Evolutionary conservation across 1,284 basidiomycete genomes (phyloP), one percentile per base, ranked within the genome.

Genomic region (Boletus hoseneyae): DNA sequence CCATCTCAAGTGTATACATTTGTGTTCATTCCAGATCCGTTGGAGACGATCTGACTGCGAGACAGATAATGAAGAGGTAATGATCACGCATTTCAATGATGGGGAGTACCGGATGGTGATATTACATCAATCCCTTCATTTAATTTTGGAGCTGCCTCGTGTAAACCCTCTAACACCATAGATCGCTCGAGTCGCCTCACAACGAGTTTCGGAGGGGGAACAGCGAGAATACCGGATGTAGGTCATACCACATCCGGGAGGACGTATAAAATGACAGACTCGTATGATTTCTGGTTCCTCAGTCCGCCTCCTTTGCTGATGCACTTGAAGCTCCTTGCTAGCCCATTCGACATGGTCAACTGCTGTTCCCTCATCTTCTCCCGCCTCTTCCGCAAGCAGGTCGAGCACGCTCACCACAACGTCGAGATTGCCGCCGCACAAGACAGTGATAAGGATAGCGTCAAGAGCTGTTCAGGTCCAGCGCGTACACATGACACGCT

Each of bases 391-490:
- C 30, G 48, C 43, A 57, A 55, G 33, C 63, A 52, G 43, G 38
- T 64, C 25, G 63, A 55, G 18, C 47, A 47, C 45, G 45, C 61
- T 33, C 52, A 47, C 16, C 57, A 50, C 30, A 49, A 44, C 42
- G 36, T 66, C 47, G 65, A 68, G 36, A 49, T 61, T 38, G 50
- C 52, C 48, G 49, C 53, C n/a, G 1, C 16, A 16, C 61, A 66
- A 37, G 44, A 37, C 35, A 58, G 49, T 32, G 63, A 68, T 39
- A 54, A 42, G 27, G 47, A 64, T 34, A 54, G 59, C 45, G 36
- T 70, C 45, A 68, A 61, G 49, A 68, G 69, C 51, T 70, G 61
- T 48, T 71, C 69, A 38, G 66, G 66, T 25, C 69, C 69, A 16
- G 68, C 66, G 11, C 44, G 54, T n/a, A 71, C 66, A 4, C 67